Conservation (phyloP, 2,329 filamentous ascomycete species). For the Cercospora beticola region DNA sequence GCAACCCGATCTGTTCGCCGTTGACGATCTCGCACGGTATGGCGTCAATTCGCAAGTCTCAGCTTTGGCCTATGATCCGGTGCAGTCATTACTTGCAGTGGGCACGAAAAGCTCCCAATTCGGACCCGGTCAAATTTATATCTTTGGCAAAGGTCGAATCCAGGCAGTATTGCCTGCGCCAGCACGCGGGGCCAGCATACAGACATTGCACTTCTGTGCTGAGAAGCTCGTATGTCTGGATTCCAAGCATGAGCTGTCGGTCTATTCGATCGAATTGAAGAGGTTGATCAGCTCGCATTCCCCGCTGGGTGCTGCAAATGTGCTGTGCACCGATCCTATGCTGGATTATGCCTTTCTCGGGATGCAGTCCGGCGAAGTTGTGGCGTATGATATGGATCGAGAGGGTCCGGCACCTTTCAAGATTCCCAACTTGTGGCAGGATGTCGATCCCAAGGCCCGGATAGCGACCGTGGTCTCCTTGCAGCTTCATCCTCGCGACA, state of each 20-base stretch:
- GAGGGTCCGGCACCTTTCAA: slow-evolving; percentile 73
- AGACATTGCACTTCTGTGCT: slow-evolving; percentile 76
- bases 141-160: slow-evolving; percentile 81
- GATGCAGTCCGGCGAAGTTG: slow-evolving; percentile 64
- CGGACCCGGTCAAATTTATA: slow-evolving; percentile 81
- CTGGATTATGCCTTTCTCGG: slow-evolving; percentile 92
- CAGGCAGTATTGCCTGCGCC: slow-evolving; percentile 70
- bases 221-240: slow-evolving; percentile 85
- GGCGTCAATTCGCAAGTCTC: slow-evolving; percentile 69
- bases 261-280: slow-evolving; percentile 77
- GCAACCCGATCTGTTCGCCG: slow-evolving; percentile 71
- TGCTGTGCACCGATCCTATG: slow-evolving; percentile 79
- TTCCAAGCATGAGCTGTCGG: slow-evolving; percentile 76
- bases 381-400: slow-evolving; percentile 91
- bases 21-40: slow-evolving; percentile 78
- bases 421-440: slow-evolving; percentile 83
- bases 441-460: slow-evolving; percentile 66
- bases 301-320: slow-evolving; percentile 72
- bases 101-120: slow-evolving; percentile 86
- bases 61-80: slow-evolving; percentile 84
- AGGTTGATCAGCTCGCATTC: slow-evolving; percentile 67
- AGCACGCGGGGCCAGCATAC: slow-evolving; percentile 68
- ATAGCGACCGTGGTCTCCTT: slow-evolving; percentile 70
- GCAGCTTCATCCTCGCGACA: slow-evolving; percentile 84
- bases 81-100: slow-evolving; percentile 89